These are phyloP conservation scores for Trichoderma reesei DNA, from an alignment of 495 filamentous ascomycete genomes.

Conservation along the genomic window DNA sequence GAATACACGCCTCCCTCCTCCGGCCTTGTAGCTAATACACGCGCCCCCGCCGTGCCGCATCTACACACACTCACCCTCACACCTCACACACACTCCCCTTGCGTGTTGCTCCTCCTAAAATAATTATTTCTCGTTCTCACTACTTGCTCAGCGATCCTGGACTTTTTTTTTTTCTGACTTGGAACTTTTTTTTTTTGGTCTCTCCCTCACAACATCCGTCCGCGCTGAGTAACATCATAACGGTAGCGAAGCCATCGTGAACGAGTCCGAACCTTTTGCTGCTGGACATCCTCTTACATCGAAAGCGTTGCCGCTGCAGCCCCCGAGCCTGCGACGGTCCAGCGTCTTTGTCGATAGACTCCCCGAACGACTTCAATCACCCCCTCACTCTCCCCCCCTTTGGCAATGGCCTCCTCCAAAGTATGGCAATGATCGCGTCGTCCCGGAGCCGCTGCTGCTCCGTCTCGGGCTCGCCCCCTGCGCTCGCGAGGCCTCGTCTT, in stretches of 20 bases:
- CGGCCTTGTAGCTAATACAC: neutral
- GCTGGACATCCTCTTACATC: slow-evolving; percentile 11
- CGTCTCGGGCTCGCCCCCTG: slow-evolving; percentile 23
- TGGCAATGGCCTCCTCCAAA: slow-evolving; percentile 46
- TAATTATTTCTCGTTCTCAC: slow-evolving; percentile 29
- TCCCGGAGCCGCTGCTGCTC: slow-evolving; percentile 15
- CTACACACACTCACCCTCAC: too few species aligned
- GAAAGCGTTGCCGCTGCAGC: neutral
- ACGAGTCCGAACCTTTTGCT: too few species aligned
- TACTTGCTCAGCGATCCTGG: slow-evolving; percentile 15
- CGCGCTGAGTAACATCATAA: neutral
- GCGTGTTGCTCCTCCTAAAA: slow-evolving; percentile 20
- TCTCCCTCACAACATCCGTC: slow-evolving; percentile 11
- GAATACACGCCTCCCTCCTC: neutral
- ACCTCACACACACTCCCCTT: slow-evolving; percentile 18
- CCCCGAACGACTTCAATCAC: too few species aligned
- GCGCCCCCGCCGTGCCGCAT: slow-evolving; percentile 11
- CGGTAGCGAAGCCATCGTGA: neutral
- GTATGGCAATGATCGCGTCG: slow-evolving; percentile 25
- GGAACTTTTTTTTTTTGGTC: slow-evolving; percentile 11
- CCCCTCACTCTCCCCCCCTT: too few species aligned
- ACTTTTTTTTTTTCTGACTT: slow-evolving; percentile 3
- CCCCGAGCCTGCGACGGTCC: slow-evolving; percentile 1
- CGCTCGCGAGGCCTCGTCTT: slow-evolving; percentile 16
- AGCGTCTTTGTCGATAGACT: too few species aligned